Percentiles rank a stretch among this genome's conserved stretches.
Evolutionary conservation across 805 yeast genomes (phyloP).

Genomic region (Kodamaea neixiangensis): DNA sequence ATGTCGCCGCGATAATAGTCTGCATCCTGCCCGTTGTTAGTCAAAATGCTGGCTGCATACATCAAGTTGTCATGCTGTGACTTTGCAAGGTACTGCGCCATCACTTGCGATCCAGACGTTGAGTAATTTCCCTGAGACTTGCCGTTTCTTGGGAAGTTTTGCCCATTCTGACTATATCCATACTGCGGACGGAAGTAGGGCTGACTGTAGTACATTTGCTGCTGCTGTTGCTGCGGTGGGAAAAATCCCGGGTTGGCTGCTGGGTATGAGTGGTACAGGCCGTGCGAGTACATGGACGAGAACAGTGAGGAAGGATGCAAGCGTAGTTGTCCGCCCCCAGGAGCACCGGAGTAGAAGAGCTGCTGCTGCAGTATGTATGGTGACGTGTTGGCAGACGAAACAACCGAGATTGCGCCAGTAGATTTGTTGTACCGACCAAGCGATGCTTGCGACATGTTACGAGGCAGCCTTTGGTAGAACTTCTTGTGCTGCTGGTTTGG

Average conservation of each 20-base stretch:
- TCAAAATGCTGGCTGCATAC: constrained; percentile 37
- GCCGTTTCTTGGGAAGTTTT: constrained; percentile 9
- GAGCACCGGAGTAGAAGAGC: constrained; percentile 1
- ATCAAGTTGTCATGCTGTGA: constrained; percentile 61
- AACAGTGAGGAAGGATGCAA: background rate
- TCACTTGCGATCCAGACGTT: constrained; percentile 65
- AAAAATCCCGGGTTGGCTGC: constrained; percentile 14
- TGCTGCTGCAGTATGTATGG: constrained; percentile 7
- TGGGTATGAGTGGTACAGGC: constrained; percentile 9
- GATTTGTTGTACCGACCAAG: constrained; percentile 1
- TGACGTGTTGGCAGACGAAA: constrained; percentile 3
- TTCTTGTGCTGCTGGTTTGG: constrained; percentile 96
- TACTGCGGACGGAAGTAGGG: constrained; percentile 5
- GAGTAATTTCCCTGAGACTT: constrained; percentile 14
- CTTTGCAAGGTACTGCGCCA: constrained; percentile 79
- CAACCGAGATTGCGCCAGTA: background rate
- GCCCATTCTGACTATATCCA: constrained; percentile 3
- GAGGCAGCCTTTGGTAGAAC: constrained; percentile 97
- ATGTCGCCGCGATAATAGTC: constrained; percentile 13
- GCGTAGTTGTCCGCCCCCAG: constrained; percentile 6
- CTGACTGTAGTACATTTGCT: constrained; percentile 9
- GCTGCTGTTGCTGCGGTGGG: constrained; percentile 13
- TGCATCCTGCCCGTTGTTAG: constrained; percentile 21
- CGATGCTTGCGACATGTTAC: constrained; percentile 71
- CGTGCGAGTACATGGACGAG: background rate